Conservation (phyloP, 2,329 filamentous ascomycete genomes). For the Colletotrichum echinochloae region DNA sequence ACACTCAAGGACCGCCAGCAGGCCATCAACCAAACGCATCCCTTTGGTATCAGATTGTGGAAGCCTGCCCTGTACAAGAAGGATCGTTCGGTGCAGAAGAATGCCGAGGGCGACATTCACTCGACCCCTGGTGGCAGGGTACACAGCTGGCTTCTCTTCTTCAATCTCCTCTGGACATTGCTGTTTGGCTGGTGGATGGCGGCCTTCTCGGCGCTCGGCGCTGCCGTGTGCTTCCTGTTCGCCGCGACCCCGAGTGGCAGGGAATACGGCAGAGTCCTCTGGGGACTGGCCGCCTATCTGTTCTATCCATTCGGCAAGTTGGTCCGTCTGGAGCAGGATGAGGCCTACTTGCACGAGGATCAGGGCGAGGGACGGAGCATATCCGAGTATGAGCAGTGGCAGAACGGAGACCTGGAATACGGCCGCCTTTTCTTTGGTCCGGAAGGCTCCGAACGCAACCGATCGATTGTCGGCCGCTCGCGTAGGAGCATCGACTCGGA, state of each 20-base stretch:
- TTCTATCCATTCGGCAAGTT: conserved; percentile 98
- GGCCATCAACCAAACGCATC: conserved; percentile 98
- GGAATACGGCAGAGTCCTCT: conserved; percentile 87
- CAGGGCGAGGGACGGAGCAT: conserved; percentile 96
- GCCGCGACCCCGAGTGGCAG: conserved; percentile 82
- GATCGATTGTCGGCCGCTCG: conserved; percentile 87
- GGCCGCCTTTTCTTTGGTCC: conserved; percentile 97
- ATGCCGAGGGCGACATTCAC: conserved; percentile 96
- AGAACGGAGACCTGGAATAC: conserved; percentile 95
- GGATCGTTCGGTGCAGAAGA: conserved; percentile 93
- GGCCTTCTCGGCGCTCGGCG: conserved; percentile 78
- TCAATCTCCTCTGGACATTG: conserved; percentile 91
- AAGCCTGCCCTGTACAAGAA: conserved; percentile 99
- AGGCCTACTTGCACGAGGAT: conserved; percentile 94
- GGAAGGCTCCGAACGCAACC: conserved; percentile 76
- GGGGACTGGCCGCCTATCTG: conserved; percentile 86
- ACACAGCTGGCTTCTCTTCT: conserved; percentile 84
- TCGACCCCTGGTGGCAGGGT: conserved; percentile 91
- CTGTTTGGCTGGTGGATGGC: conserved; percentile 98
- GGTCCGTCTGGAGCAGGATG: conserved; percentile 91
- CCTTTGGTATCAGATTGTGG: conserved; percentile 98
- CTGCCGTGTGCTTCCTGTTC: conserved; percentile 82
- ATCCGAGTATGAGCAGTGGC: conserved; percentile 99
- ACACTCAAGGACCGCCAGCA: conserved; percentile 96
- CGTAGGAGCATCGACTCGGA: conserved; percentile 89